Conservation (phyloP, 805 yeast genomes). For the Saccharomycopsis sp. region DNA sequence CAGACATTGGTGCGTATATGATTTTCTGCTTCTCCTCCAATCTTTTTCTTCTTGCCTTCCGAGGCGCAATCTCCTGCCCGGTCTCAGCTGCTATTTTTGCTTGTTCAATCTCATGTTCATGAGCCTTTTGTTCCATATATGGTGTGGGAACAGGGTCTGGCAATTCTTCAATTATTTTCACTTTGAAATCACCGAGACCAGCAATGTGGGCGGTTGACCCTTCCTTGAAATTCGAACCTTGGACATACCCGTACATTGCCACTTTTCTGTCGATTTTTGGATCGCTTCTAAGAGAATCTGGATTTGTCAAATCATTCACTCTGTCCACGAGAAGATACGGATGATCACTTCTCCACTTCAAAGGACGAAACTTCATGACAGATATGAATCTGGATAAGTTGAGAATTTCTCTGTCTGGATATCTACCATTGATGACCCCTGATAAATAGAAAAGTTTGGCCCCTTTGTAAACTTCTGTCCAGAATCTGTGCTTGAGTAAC, state of each 20-base stretch:
- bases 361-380: slow-evolving; percentile 97
- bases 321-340: slow-evolving; percentile 89
- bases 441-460: slow-evolving; percentile 91
- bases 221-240: slow-evolving; percentile 73
- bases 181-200: slow-evolving; percentile 86
- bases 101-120: slow-evolving; percentile 69
- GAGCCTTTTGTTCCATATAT: slow-evolving; percentile 73
- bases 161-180: slow-evolving; percentile 69
- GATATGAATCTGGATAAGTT: slow-evolving; percentile 87
- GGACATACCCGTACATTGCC: slow-evolving; percentile 88
- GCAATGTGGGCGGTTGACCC: slow-evolving; percentile 84
- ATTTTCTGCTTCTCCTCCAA: slow-evolving; percentile 90
- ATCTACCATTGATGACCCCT: slow-evolving; percentile 94
- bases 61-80: slow-evolving; percentile 42
- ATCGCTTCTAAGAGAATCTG: slow-evolving; percentile 57
- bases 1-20: slow-evolving; percentile 98
- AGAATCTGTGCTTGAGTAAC: slow-evolving; percentile 83
- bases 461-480: slow-evolving; percentile 99
- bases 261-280: slow-evolving; percentile 81
- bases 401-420: slow-evolving; percentile 92
- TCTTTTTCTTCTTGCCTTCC: slow-evolving; percentile 68
- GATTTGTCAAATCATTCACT: slow-evolving; percentile 90
- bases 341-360: slow-evolving; percentile 98
- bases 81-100: slow-evolving; percentile 55
- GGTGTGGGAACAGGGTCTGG: slow-evolving; percentile 99